phyloP scores from a whole-genome alignment of 441 rosid species.

The Omphalea diandra region DNA sequence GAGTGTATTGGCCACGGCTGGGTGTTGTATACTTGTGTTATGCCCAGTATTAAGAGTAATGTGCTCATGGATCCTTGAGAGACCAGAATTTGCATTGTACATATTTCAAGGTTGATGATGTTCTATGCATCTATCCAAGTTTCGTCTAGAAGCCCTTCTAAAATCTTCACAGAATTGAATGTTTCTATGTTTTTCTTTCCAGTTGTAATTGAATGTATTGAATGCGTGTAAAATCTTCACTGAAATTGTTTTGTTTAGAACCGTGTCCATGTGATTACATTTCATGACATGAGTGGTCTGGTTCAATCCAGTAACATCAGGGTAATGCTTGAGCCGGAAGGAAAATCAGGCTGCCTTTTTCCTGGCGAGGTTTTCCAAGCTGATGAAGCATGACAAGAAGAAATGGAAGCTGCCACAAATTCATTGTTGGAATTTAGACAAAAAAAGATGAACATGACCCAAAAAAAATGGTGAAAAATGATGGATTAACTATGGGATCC shows the following conservation, averaged over 20 bases:
- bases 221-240: no score
- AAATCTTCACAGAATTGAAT: no score
- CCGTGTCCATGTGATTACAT: no score
- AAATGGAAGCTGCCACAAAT: background rate
- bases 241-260: background rate
- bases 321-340: background rate
- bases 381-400: background rate
- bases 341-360: background rate
- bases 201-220: background rate
- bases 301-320: background rate
- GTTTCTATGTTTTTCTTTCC: background rate
- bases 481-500: background rate
- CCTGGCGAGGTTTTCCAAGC: background rate
- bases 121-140: conserved; percentile 13
- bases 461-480: background rate
- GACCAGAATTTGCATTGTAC: conserved; percentile 13
- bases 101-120: conserved; percentile 24
- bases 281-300: background rate
- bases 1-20: background rate
- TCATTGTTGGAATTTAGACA: conserved; percentile 3
- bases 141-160: conserved; percentile 15
- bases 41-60: conserved; percentile 4
- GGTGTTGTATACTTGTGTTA: conserved; percentile 15
- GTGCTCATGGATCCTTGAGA: background rate
- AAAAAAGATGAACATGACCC: background rate